A percentile compares a stretch with the other conserved stretches of the same genome.
These are phyloP conservation scores for Raphanus sativus DNA, from an alignment of 345 rosid species.

Conservation along the genomic window DNA sequence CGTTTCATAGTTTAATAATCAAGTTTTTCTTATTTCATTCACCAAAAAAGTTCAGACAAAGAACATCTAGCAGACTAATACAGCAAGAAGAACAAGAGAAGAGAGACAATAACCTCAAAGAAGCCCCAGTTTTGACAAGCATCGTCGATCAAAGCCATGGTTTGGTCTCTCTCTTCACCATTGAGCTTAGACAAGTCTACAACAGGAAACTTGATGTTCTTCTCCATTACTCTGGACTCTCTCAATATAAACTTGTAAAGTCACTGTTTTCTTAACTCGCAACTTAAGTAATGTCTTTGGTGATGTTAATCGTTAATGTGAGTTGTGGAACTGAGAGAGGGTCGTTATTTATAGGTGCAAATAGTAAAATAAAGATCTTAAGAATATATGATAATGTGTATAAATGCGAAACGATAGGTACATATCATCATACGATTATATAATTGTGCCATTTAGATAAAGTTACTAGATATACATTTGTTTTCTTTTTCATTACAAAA, in stretches of 20 bases:
- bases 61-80: neutral
- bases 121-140: slow-evolving; percentile 88
- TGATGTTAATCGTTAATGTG: slow-evolving; percentile 14
- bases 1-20: neutral
- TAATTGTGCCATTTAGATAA: slow-evolving; percentile 18
- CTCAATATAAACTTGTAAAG: neutral
- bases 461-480: slow-evolving; percentile 4
- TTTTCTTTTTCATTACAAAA: neutral
- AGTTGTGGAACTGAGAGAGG: slow-evolving; percentile 11
- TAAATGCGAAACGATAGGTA: neutral
- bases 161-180: slow-evolving; percentile 55
- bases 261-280: slow-evolving; percentile 4
- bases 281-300: neutral
- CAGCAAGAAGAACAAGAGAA: neutral
- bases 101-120: slow-evolving; percentile 59
- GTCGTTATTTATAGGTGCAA: slow-evolving; percentile 54
- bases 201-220: slow-evolving; percentile 52
- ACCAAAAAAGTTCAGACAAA: neutral
- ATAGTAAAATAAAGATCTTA: neutral
- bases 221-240: slow-evolving; percentile 38
- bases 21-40: neutral
- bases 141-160: slow-evolving; percentile 62
- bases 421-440: slow-evolving; percentile 5
- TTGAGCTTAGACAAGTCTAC: slow-evolving; percentile 61
- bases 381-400: neutral